These are phyloP conservation scores for Sporothrix dimorphospora DNA, from an alignment of 2,329 filamentous ascomycete genomes.

Conservation along the genomic window DNA sequence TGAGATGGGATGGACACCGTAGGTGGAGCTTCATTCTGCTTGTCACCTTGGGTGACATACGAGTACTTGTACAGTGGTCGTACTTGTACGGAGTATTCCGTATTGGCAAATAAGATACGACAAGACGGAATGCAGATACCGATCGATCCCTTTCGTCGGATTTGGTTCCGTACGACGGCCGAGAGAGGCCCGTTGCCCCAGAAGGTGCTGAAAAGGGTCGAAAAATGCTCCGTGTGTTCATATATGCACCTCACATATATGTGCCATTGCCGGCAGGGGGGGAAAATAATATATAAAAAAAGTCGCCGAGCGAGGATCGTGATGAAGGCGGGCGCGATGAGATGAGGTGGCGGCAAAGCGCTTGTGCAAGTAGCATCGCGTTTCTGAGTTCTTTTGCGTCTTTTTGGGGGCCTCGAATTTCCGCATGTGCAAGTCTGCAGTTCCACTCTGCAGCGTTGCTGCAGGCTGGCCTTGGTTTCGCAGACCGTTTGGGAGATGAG, in stretches of 20 bases:
- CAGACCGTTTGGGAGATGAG: background rate
- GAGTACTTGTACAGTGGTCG: no score
- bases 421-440: constrained; percentile 4
- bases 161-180: constrained; percentile 6
- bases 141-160: background rate
- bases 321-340: background rate
- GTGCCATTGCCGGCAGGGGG: background rate
- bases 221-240: background rate
- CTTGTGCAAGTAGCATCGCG: background rate
- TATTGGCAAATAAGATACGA: background rate
- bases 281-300: background rate
- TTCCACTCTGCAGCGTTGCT: constrained; percentile 11
- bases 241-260: background rate
- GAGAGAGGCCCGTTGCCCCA: background rate
- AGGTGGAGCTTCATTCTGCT: background rate
- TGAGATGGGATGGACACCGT: constrained; percentile 7
- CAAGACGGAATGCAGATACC: background rate
- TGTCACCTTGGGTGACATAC: no score
- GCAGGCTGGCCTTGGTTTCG: constrained; percentile 4
- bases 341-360: background rate
- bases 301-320: background rate
- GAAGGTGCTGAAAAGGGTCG: background rate
- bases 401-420: background rate
- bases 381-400: background rate
- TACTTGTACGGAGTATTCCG: background rate